These are phyloP conservation scores for Pseudoneurospora amorphoporcata DNA, from an alignment of 495 filamentous ascomycete species.

Conservation along the genomic window DNA sequence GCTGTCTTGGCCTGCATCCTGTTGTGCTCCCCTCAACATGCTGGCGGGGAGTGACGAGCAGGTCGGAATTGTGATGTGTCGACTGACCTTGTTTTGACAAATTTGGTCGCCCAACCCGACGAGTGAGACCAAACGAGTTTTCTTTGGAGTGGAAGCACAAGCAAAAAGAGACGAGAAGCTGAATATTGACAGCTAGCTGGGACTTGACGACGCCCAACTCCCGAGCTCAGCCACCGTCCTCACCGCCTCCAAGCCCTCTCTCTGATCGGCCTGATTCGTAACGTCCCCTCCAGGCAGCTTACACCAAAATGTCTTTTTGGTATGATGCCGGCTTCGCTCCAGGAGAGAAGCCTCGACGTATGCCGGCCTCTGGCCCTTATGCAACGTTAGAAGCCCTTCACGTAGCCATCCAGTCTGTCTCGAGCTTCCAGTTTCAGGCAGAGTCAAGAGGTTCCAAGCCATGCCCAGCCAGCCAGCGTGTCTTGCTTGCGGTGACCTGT, in stretches of 20 bases:
- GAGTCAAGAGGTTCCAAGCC: not conserved
- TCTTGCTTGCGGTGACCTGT: not conserved
- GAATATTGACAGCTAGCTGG: constrained; percentile 3
- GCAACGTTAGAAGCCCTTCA: not conserved
- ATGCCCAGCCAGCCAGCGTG: not conserved
- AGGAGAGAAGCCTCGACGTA: not conserved
- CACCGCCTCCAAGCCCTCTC: constrained; percentile 19
- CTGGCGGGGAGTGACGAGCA: constrained; percentile 6
- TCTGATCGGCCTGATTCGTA: not conserved
- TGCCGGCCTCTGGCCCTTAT: not conserved
- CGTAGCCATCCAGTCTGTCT: not conserved
- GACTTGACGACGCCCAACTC: constrained; percentile 13
- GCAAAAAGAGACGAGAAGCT: constrained; percentile 1
- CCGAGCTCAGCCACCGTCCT: constrained; percentile 22
- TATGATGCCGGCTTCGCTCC: not conserved
- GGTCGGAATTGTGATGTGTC: constrained; percentile 2
- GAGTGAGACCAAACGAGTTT: not conserved
- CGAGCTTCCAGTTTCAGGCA: not conserved
- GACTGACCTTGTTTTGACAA: not conserved
- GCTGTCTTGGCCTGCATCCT: not conserved
- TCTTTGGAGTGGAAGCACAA: not conserved
- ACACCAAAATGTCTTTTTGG: not conserved
- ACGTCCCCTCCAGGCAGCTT: not conserved
- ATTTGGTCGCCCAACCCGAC: not conserved
- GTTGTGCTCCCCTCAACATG: constrained; percentile 2